Conservation (phyloP, 139 green algal genomes). For the Auxenochlorella protothecoides region DNA sequence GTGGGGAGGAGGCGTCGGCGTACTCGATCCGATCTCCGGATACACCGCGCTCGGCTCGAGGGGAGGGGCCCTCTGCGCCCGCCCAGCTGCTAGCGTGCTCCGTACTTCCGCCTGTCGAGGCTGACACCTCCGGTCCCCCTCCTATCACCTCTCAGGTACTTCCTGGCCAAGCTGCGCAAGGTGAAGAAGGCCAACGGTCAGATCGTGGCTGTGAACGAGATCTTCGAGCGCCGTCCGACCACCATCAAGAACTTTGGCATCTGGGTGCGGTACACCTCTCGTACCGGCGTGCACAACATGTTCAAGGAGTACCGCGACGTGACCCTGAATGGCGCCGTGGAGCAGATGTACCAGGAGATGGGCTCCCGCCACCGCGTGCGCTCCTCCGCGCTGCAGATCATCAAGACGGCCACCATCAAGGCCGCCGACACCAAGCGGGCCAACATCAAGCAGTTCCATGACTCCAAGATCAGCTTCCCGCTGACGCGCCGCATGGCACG, state of each 20-base stretch:
- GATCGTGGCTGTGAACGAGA: constrained; percentile 94
- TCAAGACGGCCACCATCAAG: constrained; percentile 87
- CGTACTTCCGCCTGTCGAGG: too few relatives aligned
- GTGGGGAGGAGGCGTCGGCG: too few relatives aligned
- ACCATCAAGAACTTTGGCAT: constrained; percentile 98
- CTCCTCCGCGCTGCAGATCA: constrained; percentile 72
- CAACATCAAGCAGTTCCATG: constrained; percentile 90
- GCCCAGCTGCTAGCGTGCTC: too few relatives aligned
- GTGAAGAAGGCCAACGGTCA: constrained; percentile 99
- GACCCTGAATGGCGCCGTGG: constrained; percentile 95
- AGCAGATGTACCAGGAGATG: constrained; percentile 97
- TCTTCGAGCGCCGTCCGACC: constrained; percentile 92
- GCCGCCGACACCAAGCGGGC: constrained; percentile 74
- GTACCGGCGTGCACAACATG: constrained; percentile 93
- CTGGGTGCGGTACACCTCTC: constrained; percentile 95
- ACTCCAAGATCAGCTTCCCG: constrained; percentile 69
- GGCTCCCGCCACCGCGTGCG: constrained; percentile 88
- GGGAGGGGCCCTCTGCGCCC: too few relatives aligned
- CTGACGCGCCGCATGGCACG: not conserved
- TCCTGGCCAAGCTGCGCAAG: constrained; percentile 85
- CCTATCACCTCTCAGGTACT: constrained; percentile 73
- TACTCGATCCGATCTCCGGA: too few relatives aligned
- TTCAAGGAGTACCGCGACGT: constrained; percentile 99
- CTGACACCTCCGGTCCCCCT: too few relatives aligned
- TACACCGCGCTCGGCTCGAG: too few relatives aligned